phyloP scores from a whole-genome alignment of 2,329 filamentous ascomycete species.

The Ophiostoma tasmaniense region DNA sequence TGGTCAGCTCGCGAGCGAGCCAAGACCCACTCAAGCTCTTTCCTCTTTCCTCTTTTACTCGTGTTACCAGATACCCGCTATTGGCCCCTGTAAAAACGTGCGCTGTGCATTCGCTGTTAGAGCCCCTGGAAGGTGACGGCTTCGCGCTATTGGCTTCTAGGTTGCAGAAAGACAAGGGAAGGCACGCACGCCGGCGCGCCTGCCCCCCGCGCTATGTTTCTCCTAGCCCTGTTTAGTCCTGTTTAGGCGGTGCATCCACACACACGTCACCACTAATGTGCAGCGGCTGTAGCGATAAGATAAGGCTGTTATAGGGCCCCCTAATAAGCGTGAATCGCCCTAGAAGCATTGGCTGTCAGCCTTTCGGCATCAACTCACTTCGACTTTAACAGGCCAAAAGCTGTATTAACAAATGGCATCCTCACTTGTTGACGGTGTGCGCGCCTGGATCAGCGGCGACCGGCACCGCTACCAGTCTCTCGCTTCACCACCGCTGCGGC shows the following conservation, averaged over 20 bases:
- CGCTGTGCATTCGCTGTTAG: background rate
- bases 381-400: background rate
- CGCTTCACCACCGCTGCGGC: background rate
- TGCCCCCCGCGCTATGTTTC: background rate
- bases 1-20: background rate
- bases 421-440: slow-evolving; percentile 10
- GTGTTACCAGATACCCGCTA: background rate
- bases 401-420: background rate
- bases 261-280: background rate
- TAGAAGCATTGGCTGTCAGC: background rate
- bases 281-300: background rate
- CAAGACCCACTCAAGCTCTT: slow-evolving; percentile 1
- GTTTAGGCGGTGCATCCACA: background rate
- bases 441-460: slow-evolving; percentile 4
- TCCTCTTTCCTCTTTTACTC: background rate
- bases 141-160: background rate
- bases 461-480: slow-evolving; percentile 10
- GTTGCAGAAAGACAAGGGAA: background rate
- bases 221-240: background rate
- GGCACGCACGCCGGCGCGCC: background rate
- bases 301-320: background rate
- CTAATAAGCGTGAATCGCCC: background rate
- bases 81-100: background rate
- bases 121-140: background rate
- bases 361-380: background rate